Evolutionary conservation across 371 early-diverging fungal genomes (phyloP), one percentile per base, ranked within the genome.

Genomic region (Actinomucor elegans): DNA sequence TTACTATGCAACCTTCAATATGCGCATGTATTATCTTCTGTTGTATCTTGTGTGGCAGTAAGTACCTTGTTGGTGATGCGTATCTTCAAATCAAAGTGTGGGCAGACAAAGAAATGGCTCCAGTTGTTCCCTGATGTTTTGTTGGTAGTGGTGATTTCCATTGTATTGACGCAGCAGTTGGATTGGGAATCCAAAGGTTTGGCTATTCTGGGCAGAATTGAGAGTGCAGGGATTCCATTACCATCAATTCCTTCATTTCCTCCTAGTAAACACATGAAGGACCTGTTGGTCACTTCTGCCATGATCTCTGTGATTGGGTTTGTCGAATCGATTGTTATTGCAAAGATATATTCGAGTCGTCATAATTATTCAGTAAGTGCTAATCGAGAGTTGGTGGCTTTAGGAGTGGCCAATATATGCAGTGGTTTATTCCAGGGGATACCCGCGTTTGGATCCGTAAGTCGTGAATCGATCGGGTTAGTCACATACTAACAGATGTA

Each of bases 331-430:
- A 87, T 96, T 38, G 93, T 89, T 5, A 89, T 93, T 20, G 88
- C 93, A n/a, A 93, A 96, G 64, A 91, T 90, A 11, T 97, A 92
- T 61, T 91, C 94, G 0, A 84, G 84, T 40, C 79, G 88, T 49
- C 87, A 94, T 75, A 88, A 92, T 66, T 95, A 96, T 57, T 71
- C 88, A 3, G 90, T 95, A 17, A 90, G 91, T 17, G 89, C 94
- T 2, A 96, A 97, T 61, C 89, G 96, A 37, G 98, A 98, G 65
- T 74, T 97, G 33, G 94, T 97, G 15, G 98, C 97, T 4, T 65
- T 96, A 35, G 97, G 97, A 15, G 70, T 85, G 4, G 82, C 91
- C 42, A 98, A 95, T 57, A 72, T 93, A 17, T 64, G 87, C 35
- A 89, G 93, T 20, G 86, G 90, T 4, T 68, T 90, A 4, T 94